Percentiles rank a stretch among this genome's conserved stretches.
phyloP scores from a whole-genome alignment of 2,329 filamentous ascomycete genomes.

The Thelonectria discophora region DNA sequence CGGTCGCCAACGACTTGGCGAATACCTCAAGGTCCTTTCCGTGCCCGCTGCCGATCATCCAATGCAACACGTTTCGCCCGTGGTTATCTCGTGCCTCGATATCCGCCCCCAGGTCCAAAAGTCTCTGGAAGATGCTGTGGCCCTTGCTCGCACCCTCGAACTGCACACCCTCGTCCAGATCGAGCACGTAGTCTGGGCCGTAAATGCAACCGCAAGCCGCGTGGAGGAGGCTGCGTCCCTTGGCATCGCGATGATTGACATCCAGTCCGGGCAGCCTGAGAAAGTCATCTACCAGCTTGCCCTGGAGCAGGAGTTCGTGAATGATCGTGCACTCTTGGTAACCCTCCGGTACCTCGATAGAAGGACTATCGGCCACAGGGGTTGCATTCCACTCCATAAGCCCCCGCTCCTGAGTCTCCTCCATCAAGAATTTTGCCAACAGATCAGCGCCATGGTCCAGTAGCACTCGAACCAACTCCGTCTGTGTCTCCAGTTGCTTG shows the following conservation, averaged over 20 bases:
- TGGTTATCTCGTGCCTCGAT: slow-evolving; percentile 34
- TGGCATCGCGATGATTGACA: slow-evolving; percentile 37
- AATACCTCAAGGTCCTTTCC: background rate
- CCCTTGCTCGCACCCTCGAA: background rate
- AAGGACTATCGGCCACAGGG: background rate
- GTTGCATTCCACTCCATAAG: background rate
- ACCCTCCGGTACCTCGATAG: background rate
- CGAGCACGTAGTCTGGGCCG: slow-evolving; percentile 20
- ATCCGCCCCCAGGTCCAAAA: slow-evolving; percentile 39
- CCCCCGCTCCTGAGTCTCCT: background rate
- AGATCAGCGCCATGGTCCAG: slow-evolving; percentile 42
- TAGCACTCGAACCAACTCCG: slow-evolving; percentile 27
- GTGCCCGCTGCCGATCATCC: slow-evolving; percentile 18
- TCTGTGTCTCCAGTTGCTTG: background rate
- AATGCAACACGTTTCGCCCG: slow-evolving; percentile 37
- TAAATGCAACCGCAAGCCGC: slow-evolving; percentile 27
- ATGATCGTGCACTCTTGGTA: slow-evolving; percentile 32
- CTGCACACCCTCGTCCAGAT: background rate
- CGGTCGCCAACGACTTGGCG: slow-evolving; percentile 11
- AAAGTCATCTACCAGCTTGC: slow-evolving; percentile 26
- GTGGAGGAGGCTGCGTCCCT: slow-evolving; percentile 40
- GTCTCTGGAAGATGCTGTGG: slow-evolving; percentile 25
- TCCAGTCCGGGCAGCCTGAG: slow-evolving; percentile 34
- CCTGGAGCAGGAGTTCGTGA: slow-evolving; percentile 32
- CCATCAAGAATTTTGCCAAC: slow-evolving; percentile 27